These are phyloP conservation scores for Colletotrichum tropicicola DNA, from an alignment of 2,329 filamentous ascomycete species.

Conservation along the genomic window DNA sequence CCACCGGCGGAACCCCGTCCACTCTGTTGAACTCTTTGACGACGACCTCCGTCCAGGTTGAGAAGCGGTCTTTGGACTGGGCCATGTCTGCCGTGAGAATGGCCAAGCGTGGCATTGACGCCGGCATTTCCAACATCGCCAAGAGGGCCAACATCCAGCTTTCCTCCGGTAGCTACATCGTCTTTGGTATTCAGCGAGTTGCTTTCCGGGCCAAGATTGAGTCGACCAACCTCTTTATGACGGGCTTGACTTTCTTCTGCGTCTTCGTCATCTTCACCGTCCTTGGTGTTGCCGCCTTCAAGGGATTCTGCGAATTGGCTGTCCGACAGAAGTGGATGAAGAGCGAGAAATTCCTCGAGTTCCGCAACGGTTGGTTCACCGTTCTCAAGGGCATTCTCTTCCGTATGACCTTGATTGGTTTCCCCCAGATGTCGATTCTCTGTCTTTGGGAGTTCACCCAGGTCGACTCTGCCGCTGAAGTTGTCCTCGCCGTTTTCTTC, in stretches of 20 bases:
- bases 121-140: conserved; percentile 42
- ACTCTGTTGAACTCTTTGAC: conserved; percentile 79
- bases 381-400: conserved; percentile 94
- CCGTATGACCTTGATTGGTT: conserved; percentile 88
- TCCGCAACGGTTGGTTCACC: conserved; percentile 93
- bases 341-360: conserved; percentile 87
- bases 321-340: conserved; percentile 82
- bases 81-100: conserved; percentile 42
- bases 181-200: conserved; percentile 88
- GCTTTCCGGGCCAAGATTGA: conserved; percentile 89
- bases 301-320: conserved; percentile 80
- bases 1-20: conserved; percentile 87
- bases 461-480: conserved; percentile 83
- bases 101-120: conserved; percentile 56
- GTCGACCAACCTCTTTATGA: conserved; percentile 91
- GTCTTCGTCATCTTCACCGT: conserved; percentile 82
- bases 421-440: conserved; percentile 88
- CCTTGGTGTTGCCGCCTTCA: conserved; percentile 79
- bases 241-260: conserved; percentile 88
- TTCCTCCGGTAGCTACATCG: conserved; percentile 64
- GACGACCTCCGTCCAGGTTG: conserved; percentile 83
- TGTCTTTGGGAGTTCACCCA: conserved; percentile 94
- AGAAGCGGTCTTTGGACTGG: conserved; percentile 64
- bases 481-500: conserved; percentile 90
- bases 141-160: conserved; percentile 66